Percentiles rank a stretch among this genome's conserved stretches.
Evolutionary conservation across 306 rosid genomes (phyloP).

Genomic region (Gynostemma pentaphyllum): DNA sequence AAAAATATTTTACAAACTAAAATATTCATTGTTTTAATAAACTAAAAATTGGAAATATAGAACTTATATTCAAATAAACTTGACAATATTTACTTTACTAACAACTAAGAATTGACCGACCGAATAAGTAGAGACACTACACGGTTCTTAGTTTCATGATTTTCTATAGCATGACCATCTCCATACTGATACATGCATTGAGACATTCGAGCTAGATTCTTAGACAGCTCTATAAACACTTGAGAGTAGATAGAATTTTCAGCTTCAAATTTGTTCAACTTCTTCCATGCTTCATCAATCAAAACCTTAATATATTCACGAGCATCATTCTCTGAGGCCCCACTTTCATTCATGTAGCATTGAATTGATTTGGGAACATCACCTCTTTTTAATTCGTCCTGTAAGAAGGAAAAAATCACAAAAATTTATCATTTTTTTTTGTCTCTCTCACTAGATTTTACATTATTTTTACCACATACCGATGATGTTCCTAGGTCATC

Average conservation of each 20-base stretch:
- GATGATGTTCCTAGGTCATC: too few species aligned
- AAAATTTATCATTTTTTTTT: too few species aligned
- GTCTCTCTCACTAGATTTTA: too few species aligned
- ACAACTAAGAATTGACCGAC: not conserved
- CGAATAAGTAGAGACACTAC: not conserved
- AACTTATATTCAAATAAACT: too few species aligned
- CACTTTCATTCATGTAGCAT: conserved; percentile 24
- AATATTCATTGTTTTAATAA: too few species aligned
- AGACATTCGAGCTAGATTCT: conserved; percentile 7
- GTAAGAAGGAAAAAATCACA: not conserved
- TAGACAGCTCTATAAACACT: not conserved
- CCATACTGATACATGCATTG: not conserved
- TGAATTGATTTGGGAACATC: conserved; percentile 23
- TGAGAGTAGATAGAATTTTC: conserved; percentile 8
- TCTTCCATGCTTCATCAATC: conserved; percentile 8
- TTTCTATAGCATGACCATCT: not conserved
- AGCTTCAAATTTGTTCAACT: conserved; percentile 6
- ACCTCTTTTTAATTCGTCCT: conserved; percentile 6
- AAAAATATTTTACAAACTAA: too few species aligned
- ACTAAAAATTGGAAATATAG: too few species aligned
- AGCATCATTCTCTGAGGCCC: conserved; percentile 12
- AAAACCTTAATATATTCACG: conserved; percentile 7
- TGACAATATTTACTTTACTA: not conserved
- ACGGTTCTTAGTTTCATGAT: not conserved
- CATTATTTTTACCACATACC: too few species aligned